Evolutionary conservation across 768 basidiomycete genomes (phyloP).

Genomic region (Rhizopogon vinicolor): DNA sequence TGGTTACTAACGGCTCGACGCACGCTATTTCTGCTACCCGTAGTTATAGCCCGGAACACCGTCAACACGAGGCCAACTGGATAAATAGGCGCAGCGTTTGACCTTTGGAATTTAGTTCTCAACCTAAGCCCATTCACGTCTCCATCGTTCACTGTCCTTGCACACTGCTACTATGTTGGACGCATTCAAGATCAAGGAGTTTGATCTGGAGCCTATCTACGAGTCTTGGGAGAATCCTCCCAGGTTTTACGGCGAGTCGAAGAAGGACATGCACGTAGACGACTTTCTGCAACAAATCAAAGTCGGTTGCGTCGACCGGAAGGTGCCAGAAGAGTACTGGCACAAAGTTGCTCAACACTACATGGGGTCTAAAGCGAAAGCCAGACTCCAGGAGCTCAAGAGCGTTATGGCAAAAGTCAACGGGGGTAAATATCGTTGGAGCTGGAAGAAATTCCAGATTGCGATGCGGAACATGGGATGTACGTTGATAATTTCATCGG

Average conservation of each 20-base stretch:
- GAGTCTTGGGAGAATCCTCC: constrained; percentile 65
- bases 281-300: constrained; percentile 73
- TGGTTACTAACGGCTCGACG: background rate
- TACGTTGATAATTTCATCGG: constrained; percentile 32
- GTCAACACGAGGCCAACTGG: background rate
- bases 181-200: constrained; percentile 77
- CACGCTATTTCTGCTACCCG: background rate
- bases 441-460: constrained; percentile 77
- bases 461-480: constrained; percentile 82
- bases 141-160: background rate
- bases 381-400: constrained; percentile 64
- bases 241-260: constrained; percentile 60
- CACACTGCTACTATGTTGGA: constrained; percentile 44
- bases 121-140: background rate
- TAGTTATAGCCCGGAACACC: background rate
- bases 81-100: background rate
- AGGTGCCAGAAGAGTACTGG: constrained; percentile 79
- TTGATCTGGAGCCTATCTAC: constrained; percentile 65
- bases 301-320: constrained; percentile 63
- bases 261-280: constrained; percentile 65
- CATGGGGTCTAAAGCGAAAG: constrained; percentile 66
- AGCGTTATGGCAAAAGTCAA: constrained; percentile 69
- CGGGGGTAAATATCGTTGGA: constrained; percentile 76
- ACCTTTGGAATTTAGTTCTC: background rate
- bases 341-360: constrained; percentile 77